These are phyloP conservation scores for Physaria fendleri DNA, from an alignment of 345 rosid species.

Conservation along the genomic window DNA sequence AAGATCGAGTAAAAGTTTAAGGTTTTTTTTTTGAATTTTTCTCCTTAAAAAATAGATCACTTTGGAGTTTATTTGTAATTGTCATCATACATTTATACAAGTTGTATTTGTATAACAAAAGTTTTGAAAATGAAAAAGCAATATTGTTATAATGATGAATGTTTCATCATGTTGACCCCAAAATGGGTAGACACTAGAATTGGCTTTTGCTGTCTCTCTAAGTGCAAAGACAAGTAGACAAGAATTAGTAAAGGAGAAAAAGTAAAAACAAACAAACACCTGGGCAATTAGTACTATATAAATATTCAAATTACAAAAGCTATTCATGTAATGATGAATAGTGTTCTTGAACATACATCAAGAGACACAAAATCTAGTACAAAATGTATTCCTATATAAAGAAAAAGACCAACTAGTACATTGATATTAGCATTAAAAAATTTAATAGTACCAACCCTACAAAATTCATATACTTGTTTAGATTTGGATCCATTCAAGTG, in stretches of 20 bases:
- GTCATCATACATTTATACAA: too few relatives aligned
- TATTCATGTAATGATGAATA: constrained; percentile 12
- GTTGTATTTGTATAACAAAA: too few relatives aligned
- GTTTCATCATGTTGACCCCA: constrained; percentile 8
- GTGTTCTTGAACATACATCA: neutral
- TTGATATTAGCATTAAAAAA: too few relatives aligned
- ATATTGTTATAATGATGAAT: constrained; percentile 13
- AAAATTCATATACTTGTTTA: too few relatives aligned
- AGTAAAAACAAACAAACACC: neutral
- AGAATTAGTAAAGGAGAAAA: neutral
- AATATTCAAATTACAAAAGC: constrained; percentile 19
- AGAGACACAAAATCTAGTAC: neutral
- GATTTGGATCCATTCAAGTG: too few relatives aligned
- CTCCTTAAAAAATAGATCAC: too few relatives aligned
- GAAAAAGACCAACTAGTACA: neutral
- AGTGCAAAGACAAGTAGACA: constrained; percentile 6
- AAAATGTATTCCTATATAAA: neutral
- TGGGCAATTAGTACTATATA: neutral
- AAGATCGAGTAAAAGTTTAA: too few relatives aligned
- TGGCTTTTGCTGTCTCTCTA: constrained; percentile 16
- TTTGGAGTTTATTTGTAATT: too few relatives aligned
- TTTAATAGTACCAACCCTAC: too few relatives aligned
- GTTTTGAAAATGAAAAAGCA: neutral
- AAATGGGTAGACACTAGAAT: constrained; percentile 10
- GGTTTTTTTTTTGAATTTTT: too few relatives aligned